A percentile compares a stretch with the other conserved stretches of the same genome.
Conservation (phyloP, 139 green algal species). For the Trebouxia sp. region DNA sequence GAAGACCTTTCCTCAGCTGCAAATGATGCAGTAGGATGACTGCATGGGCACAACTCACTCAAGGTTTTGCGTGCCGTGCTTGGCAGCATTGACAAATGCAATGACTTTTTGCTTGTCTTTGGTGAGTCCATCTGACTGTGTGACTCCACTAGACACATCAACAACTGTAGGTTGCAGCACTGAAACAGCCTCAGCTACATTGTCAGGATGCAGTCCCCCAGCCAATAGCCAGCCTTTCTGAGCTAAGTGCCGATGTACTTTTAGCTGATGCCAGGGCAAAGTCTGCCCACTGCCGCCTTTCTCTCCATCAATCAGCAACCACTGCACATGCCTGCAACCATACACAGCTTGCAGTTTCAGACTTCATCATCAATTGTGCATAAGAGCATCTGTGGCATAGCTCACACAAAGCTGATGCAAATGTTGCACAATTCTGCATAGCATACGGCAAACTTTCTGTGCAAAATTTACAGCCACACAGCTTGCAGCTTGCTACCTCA, state of each 20-base stretch:
- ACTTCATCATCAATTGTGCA: neutral
- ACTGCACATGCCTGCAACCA: conserved; percentile 54
- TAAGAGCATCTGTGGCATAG: no score
- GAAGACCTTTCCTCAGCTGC: no score
- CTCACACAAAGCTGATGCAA: neutral
- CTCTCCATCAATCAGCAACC: conserved; percentile 79
- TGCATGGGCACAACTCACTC: no score
- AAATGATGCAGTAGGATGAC: no score
- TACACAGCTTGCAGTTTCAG: neutral
- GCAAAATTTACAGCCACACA: neutral
- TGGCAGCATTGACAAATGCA: conserved; percentile 40
- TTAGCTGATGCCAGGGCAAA: conserved; percentile 65
- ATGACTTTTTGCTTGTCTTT: conserved; percentile 53
- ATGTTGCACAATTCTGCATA: no score
- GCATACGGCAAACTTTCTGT: neutral
- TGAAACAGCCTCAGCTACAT: conserved; percentile 68
- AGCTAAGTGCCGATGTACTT: conserved; percentile 16
- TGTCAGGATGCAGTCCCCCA: conserved; percentile 69
- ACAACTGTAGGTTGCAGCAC: conserved; percentile 61
- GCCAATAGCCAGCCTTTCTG: conserved; percentile 77
- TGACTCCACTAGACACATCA: conserved; percentile 86
- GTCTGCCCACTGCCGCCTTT: conserved; percentile 69
- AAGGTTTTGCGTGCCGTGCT: conserved; percentile 1
- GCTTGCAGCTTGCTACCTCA: neutral
- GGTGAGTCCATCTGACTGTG: conserved; percentile 55